A percentile compares a stretch with the other conserved stretches of the same genome.
Evolutionary conservation across 768 basidiomycete genomes (phyloP).

Genomic region (Macrolepiota albuminosa): DNA sequence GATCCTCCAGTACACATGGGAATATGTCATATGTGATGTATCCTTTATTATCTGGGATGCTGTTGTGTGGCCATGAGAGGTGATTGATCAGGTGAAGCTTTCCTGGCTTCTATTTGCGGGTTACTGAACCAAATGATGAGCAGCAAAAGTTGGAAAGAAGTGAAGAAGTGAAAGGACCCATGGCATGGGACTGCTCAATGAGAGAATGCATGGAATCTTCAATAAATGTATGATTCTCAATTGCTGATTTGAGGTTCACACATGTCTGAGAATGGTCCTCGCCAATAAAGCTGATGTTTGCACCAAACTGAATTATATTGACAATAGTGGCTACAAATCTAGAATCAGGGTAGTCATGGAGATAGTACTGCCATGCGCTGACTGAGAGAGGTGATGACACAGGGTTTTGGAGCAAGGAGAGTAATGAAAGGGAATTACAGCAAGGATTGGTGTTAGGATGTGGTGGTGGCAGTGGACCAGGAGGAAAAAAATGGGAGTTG

Average conservation of each 20-base stretch:
- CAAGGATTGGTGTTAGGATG: not conserved
- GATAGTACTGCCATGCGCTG: constrained; percentile 7
- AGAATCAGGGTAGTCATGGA: constrained; percentile 12
- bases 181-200: not conserved
- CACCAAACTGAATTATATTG: constrained; percentile 16
- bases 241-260: not conserved
- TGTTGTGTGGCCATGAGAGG: not conserved
- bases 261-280: not conserved
- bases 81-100: not conserved
- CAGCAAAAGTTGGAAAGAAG: too few species aligned
- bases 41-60: too few species aligned
- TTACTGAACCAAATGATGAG: too few species aligned
- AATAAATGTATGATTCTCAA: not conserved
- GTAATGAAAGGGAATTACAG: not conserved
- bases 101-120: too few species aligned
- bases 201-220: not conserved
- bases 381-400: not conserved
- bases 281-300: constrained; percentile 9
- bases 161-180: constrained; percentile 3
- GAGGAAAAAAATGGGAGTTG: not conserved
- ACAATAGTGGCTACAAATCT: constrained; percentile 8
- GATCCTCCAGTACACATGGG: too few species aligned
- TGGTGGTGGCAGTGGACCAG: not conserved
- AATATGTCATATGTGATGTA: too few species aligned
- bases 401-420: not conserved